Conservation (phyloP, 768 basidiomycete genomes). For the Mrakia gelida region DNA sequence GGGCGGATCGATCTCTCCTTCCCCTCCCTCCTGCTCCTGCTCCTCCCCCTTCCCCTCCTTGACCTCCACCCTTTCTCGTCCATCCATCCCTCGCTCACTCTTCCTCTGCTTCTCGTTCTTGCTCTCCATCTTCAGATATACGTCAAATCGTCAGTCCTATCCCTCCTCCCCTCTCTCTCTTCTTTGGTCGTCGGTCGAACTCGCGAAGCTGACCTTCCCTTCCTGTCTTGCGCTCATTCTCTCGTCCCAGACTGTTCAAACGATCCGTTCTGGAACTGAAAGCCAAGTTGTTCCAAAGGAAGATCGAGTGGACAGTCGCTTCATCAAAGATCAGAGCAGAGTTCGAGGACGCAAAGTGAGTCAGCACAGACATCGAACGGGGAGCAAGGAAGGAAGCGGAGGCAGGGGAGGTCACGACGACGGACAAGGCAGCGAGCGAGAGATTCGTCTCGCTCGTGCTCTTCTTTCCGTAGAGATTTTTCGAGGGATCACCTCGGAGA, state of each 20-base stretch:
- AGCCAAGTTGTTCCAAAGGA: neutral
- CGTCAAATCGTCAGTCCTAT: neutral
- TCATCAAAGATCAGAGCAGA: neutral
- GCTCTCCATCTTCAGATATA: neutral
- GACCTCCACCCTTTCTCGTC: neutral
- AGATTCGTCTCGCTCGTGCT: neutral
- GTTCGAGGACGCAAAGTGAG: constrained; percentile 19
- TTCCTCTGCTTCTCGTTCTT: neutral
- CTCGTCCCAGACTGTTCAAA: constrained; percentile 20
- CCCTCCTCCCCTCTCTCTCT: too few relatives aligned
- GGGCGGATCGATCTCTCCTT: neutral
- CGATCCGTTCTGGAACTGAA: neutral
- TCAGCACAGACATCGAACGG: neutral
- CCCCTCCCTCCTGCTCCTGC: too few relatives aligned
- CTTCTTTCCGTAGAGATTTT: too few relatives aligned
- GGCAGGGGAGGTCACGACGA: too few relatives aligned
- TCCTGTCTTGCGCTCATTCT: too few relatives aligned
- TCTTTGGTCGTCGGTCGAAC: too few relatives aligned
- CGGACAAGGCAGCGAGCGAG: too few relatives aligned
- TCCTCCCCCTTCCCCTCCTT: neutral
- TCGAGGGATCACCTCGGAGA: too few relatives aligned
- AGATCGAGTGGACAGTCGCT: neutral
- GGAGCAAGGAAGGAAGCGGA: neutral
- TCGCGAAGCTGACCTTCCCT: neutral
- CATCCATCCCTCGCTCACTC: neutral